Evolutionary conservation across 345 rosid species (phyloP).

Genomic region (Dimocarpus longan): DNA sequence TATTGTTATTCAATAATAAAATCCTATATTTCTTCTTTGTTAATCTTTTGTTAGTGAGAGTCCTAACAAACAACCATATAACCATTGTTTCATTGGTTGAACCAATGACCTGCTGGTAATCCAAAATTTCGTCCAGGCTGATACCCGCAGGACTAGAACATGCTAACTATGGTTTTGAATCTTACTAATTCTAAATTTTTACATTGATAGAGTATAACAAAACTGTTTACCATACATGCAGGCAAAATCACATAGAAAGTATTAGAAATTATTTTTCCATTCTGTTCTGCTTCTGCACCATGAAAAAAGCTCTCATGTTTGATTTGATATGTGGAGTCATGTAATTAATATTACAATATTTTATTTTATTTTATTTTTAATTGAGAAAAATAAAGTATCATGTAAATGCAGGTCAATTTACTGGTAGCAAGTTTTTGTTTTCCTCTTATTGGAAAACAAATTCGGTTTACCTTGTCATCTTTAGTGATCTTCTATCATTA

Average conservation of each 20-base stretch:
- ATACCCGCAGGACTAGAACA: neutral
- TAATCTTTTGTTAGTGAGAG: no score
- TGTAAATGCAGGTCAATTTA: neutral
- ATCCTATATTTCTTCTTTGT: no score
- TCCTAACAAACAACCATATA: no score
- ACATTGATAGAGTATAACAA: neutral
- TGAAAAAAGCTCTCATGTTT: conserved; percentile 3
- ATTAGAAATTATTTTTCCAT: neutral
- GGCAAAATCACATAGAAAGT: neutral
- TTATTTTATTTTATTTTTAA: no score
- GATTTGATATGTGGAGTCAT: neutral
- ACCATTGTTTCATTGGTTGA: neutral
- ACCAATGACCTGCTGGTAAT: neutral
- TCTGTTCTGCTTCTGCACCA: neutral
- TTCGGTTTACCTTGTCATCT: neutral
- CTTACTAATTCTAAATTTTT: neutral
- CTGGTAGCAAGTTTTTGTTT: neutral
- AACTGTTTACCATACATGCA: neutral
- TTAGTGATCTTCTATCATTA: neutral
- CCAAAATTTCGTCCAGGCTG: conserved; percentile 2
- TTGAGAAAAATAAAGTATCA: neutral
- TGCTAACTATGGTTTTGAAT: neutral
- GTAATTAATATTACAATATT: no score
- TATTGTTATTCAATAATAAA: no score
- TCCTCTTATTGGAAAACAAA: neutral